A percentile compares a stretch with the other conserved stretches of the same genome.
These are phyloP conservation scores for Xylaria nigripes DNA, from an alignment of 495 filamentous ascomycete species.

Conservation along the genomic window DNA sequence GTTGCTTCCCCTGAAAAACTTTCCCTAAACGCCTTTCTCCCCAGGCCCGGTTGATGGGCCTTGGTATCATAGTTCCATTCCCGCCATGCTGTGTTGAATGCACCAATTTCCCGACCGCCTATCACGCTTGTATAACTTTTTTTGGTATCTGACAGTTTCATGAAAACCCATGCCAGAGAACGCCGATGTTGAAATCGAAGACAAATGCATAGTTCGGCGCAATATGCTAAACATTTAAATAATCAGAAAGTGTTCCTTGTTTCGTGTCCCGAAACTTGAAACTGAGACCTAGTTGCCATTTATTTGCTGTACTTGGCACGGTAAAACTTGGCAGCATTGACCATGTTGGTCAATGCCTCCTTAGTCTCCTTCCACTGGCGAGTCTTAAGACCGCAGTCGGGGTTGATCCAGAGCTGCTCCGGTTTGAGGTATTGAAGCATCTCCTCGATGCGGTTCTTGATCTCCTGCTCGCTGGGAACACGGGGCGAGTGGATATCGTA, in stretches of 20 bases:
- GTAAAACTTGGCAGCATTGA: slow-evolving; percentile 93
- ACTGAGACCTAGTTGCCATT: slow-evolving; percentile 8
- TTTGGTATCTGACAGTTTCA: slow-evolving; percentile 25
- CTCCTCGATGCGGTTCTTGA: slow-evolving; percentile 92
- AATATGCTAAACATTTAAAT: slow-evolving; percentile 6
- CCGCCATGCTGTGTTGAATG: slow-evolving; percentile 31
- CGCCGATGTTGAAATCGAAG: slow-evolving; percentile 45
- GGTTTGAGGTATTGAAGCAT: slow-evolving; percentile 92
- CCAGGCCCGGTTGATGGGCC: slow-evolving; percentile 42
- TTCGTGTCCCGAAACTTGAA: not conserved
- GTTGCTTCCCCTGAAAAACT: slow-evolving; percentile 20
- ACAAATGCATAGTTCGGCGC: slow-evolving; percentile 12
- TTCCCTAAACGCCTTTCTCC: slow-evolving; percentile 24
- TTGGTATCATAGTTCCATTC: slow-evolving; percentile 24
- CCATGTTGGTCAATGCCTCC: slow-evolving; percentile 84
- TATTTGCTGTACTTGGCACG: slow-evolving; percentile 71
- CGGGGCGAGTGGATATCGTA: slow-evolving; percentile 99
- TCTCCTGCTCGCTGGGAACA: slow-evolving; percentile 90
- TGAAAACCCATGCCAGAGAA: slow-evolving; percentile 33
- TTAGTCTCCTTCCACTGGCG: slow-evolving; percentile 95
- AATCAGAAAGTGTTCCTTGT: not conserved
- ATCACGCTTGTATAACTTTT: slow-evolving; percentile 25
- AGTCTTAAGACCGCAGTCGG: slow-evolving; percentile 98
- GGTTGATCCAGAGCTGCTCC: slow-evolving; percentile 97
- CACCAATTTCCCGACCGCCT: slow-evolving; percentile 29